phyloP scores from a whole-genome alignment of 768 basidiomycete species.

The Pluteus cervinus region DNA sequence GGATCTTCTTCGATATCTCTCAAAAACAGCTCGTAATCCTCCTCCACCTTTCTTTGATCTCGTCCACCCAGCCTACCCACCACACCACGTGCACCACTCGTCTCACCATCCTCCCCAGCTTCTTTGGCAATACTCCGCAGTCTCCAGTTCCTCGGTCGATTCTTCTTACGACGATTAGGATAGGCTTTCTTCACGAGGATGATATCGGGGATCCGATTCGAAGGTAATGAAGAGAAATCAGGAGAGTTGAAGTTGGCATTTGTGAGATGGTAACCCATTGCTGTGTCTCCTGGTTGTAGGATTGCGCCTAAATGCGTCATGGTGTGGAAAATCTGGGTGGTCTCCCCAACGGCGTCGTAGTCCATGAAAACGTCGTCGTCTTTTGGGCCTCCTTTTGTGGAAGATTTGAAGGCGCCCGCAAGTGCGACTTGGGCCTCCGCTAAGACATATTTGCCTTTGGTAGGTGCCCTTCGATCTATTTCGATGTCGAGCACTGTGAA shows the following conservation, averaged over 20 bases:
- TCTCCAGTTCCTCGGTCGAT: constrained; percentile 77
- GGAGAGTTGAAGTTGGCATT: constrained; percentile 92
- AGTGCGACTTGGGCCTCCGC: constrained; percentile 82
- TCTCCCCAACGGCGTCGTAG: constrained; percentile 48
- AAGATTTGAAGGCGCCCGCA: constrained; percentile 69
- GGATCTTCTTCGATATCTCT: constrained; percentile 92
- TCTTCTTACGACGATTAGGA: constrained; percentile 90
- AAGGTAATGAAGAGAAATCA: constrained; percentile 64
- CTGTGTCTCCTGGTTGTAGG: constrained; percentile 93
- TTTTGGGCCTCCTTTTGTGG: constrained; percentile 18
- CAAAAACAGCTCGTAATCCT: constrained; percentile 96
- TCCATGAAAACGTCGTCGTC: constrained; percentile 54
- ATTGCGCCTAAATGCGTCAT: constrained; percentile 91
- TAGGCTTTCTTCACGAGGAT: constrained; percentile 94
- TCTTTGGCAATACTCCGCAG: constrained; percentile 91
- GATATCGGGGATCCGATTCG: constrained; percentile 78
- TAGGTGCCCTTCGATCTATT: constrained; percentile 43
- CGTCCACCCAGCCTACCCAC: constrained; percentile 86
- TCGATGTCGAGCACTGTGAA: constrained; percentile 96
- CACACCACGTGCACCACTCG: constrained; percentile 72
- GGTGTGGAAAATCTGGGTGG: constrained; percentile 87
- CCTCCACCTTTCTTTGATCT: constrained; percentile 88
- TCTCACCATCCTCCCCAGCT: constrained; percentile 81
- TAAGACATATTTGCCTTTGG: constrained; percentile 76
- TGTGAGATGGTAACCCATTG: constrained; percentile 83